Conservation (phyloP, 2,329 filamentous ascomycete genomes). For the Cytospora chrysosperma region DNA sequence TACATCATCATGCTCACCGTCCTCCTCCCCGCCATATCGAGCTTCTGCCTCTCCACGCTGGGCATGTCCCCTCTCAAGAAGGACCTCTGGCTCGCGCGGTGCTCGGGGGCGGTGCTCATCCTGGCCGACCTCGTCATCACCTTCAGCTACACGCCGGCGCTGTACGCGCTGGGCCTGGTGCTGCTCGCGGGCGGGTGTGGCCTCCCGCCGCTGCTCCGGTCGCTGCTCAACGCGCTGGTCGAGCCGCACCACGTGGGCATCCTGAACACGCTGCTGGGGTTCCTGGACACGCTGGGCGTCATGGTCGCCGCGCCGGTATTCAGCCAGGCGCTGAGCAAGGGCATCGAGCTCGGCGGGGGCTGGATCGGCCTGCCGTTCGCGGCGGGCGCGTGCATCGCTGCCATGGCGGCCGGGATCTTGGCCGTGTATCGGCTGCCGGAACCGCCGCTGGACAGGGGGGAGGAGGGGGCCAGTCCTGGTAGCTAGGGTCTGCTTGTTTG, state of each 20-base stretch:
- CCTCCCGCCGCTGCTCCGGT: slow-evolving; percentile 43
- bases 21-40: slow-evolving; percentile 38
- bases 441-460: slow-evolving; percentile 10
- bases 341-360: slow-evolving; percentile 44
- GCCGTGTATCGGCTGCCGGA: slow-evolving; percentile 30
- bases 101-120: slow-evolving; percentile 34
- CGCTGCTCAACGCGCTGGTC: slow-evolving; percentile 52
- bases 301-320: slow-evolving; percentile 48
- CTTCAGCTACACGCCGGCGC: slow-evolving; percentile 35
- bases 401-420: slow-evolving; percentile 32
- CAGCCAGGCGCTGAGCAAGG: slow-evolving; percentile 45
- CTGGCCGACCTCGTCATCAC: slow-evolving; percentile 40
- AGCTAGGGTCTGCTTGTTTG: too few species aligned
- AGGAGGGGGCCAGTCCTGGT: background rate
- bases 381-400: slow-evolving; percentile 36
- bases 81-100: slow-evolving; percentile 42
- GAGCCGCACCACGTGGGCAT: slow-evolving; percentile 53
- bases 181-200: slow-evolving; percentile 47
- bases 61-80: slow-evolving; percentile 36
- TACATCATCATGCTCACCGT: slow-evolving; percentile 40
- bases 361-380: slow-evolving; percentile 53
- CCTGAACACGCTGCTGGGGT: slow-evolving; percentile 51
- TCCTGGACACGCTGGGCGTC: slow-evolving; percentile 49
- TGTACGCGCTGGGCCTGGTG: slow-evolving; percentile 40
- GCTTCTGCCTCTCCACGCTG: slow-evolving; percentile 34